phyloP scores from a whole-genome alignment of 495 filamentous ascomycete genomes.

The Penicillium cataractarum region DNA sequence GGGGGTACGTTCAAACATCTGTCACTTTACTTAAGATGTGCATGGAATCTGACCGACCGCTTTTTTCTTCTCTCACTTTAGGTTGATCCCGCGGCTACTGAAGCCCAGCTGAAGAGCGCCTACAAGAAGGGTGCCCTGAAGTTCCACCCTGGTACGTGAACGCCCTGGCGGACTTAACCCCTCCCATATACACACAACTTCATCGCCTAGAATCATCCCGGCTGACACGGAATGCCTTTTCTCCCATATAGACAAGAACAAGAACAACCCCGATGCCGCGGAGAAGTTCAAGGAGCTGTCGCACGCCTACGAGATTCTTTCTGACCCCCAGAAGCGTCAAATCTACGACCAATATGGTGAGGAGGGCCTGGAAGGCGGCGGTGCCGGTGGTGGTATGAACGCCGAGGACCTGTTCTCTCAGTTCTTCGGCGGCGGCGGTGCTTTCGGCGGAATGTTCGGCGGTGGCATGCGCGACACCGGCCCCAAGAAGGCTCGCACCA shows the following conservation, averaged over 20 bases:
- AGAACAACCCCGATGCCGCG: constrained; percentile 86
- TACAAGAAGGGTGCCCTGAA: constrained; percentile 91
- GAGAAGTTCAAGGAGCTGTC: constrained; percentile 99
- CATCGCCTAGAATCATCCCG: background rate
- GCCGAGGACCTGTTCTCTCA: constrained; percentile 97
- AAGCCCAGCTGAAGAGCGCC: constrained; percentile 82
- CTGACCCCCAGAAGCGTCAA: constrained; percentile 85
- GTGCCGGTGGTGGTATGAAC: constrained; percentile 83
- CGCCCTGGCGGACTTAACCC: background rate
- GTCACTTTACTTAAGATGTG: background rate
- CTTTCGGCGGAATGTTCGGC: constrained; percentile 80
- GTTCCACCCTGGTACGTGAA: constrained; percentile 79
- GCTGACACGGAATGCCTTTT: constrained; percentile 1
- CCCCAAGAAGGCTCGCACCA: constrained; percentile 92
- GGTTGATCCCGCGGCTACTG: constrained; percentile 73
- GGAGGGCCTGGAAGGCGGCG: constrained; percentile 89
- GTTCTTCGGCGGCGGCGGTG: constrained; percentile 91
- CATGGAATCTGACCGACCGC: constrained; percentile 14
- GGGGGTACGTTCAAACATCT: constrained; percentile 63
- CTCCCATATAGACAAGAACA: constrained; percentile 80
- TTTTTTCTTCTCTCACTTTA: constrained; percentile 41
- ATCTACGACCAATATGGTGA: constrained; percentile 98
- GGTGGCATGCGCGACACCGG: constrained; percentile 81
- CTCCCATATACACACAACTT: background rate
- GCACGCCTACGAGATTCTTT: constrained; percentile 91